Base-by-base conservation (phyloP, 2,329 filamentous ascomycete species). In the Xylaria multiplex region DNA sequence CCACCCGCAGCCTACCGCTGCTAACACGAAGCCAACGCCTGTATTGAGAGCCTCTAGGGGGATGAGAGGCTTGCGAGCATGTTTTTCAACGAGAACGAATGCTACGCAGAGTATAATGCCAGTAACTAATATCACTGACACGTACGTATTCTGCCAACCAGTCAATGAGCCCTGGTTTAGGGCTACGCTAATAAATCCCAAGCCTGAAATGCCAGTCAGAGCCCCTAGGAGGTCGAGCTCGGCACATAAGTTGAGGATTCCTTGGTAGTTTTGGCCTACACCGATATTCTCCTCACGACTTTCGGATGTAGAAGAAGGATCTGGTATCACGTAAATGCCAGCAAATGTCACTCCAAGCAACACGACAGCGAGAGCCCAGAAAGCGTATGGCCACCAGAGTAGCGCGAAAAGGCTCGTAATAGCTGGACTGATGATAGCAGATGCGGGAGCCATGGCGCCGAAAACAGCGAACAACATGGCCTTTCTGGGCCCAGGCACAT, bases 141-240 rank as follows among this genome's bases (percentile, higher is more conserved):
- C 80, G 69, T 88, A 87, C 0, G 82, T 77, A n/a, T 79, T 76
- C 13, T 74, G 66, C 86, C 86, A 89, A 1, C 84, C 83, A 13
- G 82, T 82, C 1, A 84, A 77, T 0, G 84, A 82, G 2, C 83
- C 86, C 72, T 89, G 86, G 69, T 88, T 89, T 82, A 85, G 86
- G 2, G 86, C 84, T 62, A 89, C 82, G 70, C 88, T 88, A 74
- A 88, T 79, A 7, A 88, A 75, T 1, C 86, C 78, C 59, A 89
- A 78, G 2, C 81, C 85, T 0, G 80, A 78, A 40, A 89, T 81
- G 2, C 86, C 86, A 2, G 76, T 72, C 22, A 77, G 55, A 24
- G 76, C 73, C 56, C 76, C 76, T 19, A 72, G 57, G n/a, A 72
- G 50, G 60, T 74, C 77, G 49, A 73, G 72, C 66, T 71, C 73